Evolutionary conservation across 2,329 filamentous ascomycete genomes (phyloP).

Genomic region (Fusarium newnesense): DNA sequence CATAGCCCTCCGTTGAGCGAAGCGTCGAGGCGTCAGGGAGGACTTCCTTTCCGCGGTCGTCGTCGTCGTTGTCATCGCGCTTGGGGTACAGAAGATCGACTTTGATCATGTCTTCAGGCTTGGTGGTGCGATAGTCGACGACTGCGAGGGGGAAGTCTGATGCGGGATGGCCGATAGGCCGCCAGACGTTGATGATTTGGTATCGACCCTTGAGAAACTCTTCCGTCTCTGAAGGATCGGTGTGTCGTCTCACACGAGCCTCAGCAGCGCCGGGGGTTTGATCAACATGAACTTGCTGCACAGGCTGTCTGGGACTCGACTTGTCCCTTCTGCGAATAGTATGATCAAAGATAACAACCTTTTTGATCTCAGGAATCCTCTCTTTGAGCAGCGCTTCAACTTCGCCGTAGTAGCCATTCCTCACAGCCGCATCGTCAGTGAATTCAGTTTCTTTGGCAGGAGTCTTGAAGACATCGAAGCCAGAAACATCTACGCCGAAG

Average conservation of each 20-base stretch:
- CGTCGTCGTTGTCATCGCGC: slow-evolving; percentile 31
- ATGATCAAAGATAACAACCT: slow-evolving; percentile 77
- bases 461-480: slow-evolving; percentile 40
- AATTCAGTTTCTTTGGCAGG: slow-evolving; percentile 63
- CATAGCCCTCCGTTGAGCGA: slow-evolving; percentile 35
- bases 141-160: slow-evolving; percentile 40
- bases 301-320: slow-evolving; percentile 69
- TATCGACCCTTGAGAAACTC: slow-evolving; percentile 52
- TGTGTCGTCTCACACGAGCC: slow-evolving; percentile 69
- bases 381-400: slow-evolving; percentile 66
- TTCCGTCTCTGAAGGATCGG: slow-evolving; percentile 56
- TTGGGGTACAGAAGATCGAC: slow-evolving; percentile 41
- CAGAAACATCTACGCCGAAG: slow-evolving; percentile 41
- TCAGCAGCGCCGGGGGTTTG: slow-evolving; percentile 73
- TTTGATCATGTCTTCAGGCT: slow-evolving; percentile 38
- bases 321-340: slow-evolving; percentile 70
- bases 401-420: slow-evolving; percentile 68
- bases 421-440: slow-evolving; percentile 64
- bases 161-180: slow-evolving; percentile 45
- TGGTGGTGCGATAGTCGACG: slow-evolving; percentile 39
- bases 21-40: slow-evolving; percentile 23
- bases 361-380: slow-evolving; percentile 65
- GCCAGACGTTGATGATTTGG: slow-evolving; percentile 64
- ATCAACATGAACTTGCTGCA: slow-evolving; percentile 77
- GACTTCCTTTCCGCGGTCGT: slow-evolving; percentile 42